Percentiles rank a stretch among this genome's conserved stretches.
These are phyloP conservation scores for Gossypium aridum DNA, from an alignment of 441 rosid species.

Conservation along the genomic window DNA sequence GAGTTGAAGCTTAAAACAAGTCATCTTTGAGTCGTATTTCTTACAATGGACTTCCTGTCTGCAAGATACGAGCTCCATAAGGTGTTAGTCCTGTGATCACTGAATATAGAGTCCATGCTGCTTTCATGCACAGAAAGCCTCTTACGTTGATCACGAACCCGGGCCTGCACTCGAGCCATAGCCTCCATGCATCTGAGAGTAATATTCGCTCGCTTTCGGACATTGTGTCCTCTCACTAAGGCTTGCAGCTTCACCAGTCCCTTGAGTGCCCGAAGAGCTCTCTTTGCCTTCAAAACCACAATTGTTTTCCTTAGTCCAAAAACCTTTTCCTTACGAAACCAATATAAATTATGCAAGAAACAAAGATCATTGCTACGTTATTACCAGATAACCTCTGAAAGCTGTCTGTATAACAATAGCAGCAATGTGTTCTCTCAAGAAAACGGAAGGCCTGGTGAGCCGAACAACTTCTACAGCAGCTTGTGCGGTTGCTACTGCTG, in stretches of 20 bases:
- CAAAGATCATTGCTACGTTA: background rate
- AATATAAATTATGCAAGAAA: background rate
- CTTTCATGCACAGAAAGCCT: conserved; percentile 17
- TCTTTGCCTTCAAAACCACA: conserved; percentile 48
- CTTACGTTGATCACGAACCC: conserved; percentile 31
- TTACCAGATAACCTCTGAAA: conserved; percentile 56
- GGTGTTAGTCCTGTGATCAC: conserved; percentile 13
- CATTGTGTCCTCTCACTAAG: conserved; percentile 54
- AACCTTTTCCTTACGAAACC: background rate
- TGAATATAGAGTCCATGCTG: background rate
- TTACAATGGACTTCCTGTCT: conserved; percentile 6
- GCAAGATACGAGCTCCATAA: conserved; percentile 17
- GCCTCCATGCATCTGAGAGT: conserved; percentile 49
- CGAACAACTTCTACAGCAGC: conserved; percentile 36
- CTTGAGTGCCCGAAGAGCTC: conserved; percentile 48
- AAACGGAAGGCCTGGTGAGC: conserved; percentile 24
- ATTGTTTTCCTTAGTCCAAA: background rate
- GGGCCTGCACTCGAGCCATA: conserved; percentile 42
- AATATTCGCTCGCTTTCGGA: conserved; percentile 40
- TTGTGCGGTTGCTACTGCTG: conserved; percentile 27
- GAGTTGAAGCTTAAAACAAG: background rate
- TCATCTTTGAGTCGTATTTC: background rate
- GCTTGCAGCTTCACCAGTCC: conserved; percentile 63
- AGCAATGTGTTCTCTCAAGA: conserved; percentile 32
- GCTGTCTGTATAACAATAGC: conserved; percentile 48